These are phyloP conservation scores for Bipolaris gigantea DNA, from an alignment of 2,329 filamentous ascomycete species.

Conservation along the genomic window DNA sequence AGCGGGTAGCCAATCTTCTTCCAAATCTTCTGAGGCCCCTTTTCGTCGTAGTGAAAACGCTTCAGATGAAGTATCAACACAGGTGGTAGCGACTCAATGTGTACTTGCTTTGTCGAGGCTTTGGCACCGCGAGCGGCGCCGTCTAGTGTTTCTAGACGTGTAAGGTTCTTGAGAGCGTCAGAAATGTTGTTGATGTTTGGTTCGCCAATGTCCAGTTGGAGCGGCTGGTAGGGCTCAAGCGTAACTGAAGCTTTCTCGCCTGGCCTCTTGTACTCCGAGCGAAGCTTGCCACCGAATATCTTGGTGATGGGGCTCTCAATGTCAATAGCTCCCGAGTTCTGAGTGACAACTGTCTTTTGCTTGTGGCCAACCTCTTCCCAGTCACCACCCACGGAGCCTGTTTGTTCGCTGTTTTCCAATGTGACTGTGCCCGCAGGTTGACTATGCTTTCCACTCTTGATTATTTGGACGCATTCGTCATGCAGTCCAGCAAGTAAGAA, in stretches of 20 bases:
- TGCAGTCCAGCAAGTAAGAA: constrained; percentile 91
- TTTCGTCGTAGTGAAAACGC: constrained; percentile 92
- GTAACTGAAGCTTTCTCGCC: constrained; percentile 90
- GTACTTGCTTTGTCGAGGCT: constrained; percentile 87
- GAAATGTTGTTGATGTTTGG: constrained; percentile 86
- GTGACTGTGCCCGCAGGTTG: constrained; percentile 33
- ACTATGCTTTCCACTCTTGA: constrained; percentile 56
- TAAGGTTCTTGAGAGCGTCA: constrained; percentile 84
- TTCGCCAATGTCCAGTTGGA: constrained; percentile 92
- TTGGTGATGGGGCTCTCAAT: constrained; percentile 83
- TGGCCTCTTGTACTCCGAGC: constrained; percentile 85
- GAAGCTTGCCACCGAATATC: constrained; percentile 89
- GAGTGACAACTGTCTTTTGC: constrained; percentile 83
- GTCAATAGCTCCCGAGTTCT: constrained; percentile 75
- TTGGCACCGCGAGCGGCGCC: constrained; percentile 77
- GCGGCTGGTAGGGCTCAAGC: constrained; percentile 86
- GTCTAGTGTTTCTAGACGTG: constrained; percentile 79
- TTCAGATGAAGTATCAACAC: constrained; percentile 95
- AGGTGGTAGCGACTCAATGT: constrained; percentile 87
- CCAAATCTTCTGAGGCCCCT: constrained; percentile 95
- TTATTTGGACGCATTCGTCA: constrained; percentile 83
- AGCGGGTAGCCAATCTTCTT: constrained; percentile 96
- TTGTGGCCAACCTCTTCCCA: constrained; percentile 95
- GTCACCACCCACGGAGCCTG: constrained; percentile 60
- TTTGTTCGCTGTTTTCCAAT: constrained; percentile 51